These are phyloP conservation scores for Pseudogymnoascus sp. DNA, from an alignment of 2,329 filamentous ascomycete genomes.

Conservation along the genomic window DNA sequence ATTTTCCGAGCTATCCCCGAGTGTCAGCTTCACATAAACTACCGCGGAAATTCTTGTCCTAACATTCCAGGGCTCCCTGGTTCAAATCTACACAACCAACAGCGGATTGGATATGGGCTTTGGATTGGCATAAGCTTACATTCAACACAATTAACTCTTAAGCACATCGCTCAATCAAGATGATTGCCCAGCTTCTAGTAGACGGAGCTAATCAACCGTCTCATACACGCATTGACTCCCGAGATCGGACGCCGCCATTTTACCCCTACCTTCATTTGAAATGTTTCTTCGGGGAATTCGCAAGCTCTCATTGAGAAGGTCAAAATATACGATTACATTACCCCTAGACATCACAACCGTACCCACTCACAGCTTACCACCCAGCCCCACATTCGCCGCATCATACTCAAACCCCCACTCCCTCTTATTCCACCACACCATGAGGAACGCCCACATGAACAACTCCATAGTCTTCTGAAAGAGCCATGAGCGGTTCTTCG, in stretches of 20 bases:
- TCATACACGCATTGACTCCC: neutral
- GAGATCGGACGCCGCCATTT: neutral
- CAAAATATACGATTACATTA: neutral
- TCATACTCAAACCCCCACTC: neutral
- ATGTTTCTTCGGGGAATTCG: neutral
- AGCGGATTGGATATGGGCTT: conserved; percentile 14
- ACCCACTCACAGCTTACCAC: neutral
- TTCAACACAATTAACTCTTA: conserved; percentile 29
- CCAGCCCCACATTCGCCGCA: neutral
- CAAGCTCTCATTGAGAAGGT: neutral
- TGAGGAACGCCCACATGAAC: conserved; percentile 22
- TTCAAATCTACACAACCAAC: neutral
- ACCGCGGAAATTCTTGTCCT: neutral
- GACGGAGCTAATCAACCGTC: conserved; percentile 9
- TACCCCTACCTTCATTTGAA: neutral
- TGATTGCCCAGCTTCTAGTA: neutral
- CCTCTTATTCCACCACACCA: neutral
- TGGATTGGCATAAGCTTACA: conserved; percentile 23
- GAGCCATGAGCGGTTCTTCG: conserved; percentile 17
- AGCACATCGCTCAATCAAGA: neutral
- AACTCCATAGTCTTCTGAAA: conserved; percentile 21
- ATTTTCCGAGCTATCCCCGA: neutral
- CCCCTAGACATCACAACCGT: neutral
- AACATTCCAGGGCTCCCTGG: neutral
- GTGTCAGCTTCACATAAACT: neutral